These are phyloP conservation scores for Backusella psychrophila DNA, from an alignment of 192 early-diverging fungal genomes.

Conservation along the genomic window DNA sequence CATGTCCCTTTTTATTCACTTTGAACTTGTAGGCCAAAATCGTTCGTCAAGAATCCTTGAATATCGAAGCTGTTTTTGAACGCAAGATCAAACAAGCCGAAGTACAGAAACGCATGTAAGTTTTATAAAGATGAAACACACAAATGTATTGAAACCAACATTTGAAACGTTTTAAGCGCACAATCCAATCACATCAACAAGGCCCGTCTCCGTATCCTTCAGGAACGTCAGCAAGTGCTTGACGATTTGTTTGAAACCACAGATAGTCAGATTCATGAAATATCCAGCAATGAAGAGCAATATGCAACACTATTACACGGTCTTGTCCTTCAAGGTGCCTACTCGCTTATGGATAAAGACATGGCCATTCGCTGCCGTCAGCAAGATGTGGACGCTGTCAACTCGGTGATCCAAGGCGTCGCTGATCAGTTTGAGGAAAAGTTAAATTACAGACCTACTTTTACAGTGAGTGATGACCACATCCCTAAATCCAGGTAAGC, in stretches of 20 bases:
- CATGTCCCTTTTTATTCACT: not conserved
- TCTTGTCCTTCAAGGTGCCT: slow-evolving; percentile 81
- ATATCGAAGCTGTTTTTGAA: slow-evolving; percentile 93
- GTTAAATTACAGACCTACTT: slow-evolving; percentile 42
- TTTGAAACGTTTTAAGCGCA: slow-evolving; percentile 48
- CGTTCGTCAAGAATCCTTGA: slow-evolving; percentile 95
- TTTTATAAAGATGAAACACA: not conserved
- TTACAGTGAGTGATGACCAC: slow-evolving; percentile 56
- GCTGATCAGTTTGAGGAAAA: slow-evolving; percentile 55
- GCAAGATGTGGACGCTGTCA: slow-evolving; percentile 62
- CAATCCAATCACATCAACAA: slow-evolving; percentile 98
- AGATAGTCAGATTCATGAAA: slow-evolving; percentile 52
- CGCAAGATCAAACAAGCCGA: slow-evolving; percentile 98
- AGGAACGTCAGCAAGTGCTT: slow-evolving; percentile 84
- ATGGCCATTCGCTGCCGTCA: slow-evolving; percentile 72
- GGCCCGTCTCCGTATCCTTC: slow-evolving; percentile 84
- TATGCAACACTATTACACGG: slow-evolving; percentile 68
- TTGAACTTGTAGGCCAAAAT: slow-evolving; percentile 70
- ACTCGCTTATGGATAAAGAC: slow-evolving; percentile 80
- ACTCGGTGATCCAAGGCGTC: slow-evolving; percentile 53
- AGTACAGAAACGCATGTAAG: slow-evolving; percentile 90
- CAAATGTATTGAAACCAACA: not conserved
- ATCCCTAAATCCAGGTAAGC: slow-evolving; percentile 66
- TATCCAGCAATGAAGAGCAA: slow-evolving; percentile 54
- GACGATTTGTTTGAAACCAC: slow-evolving; percentile 80